Percentiles rank a stretch among this genome's conserved stretches.
These are phyloP conservation scores for Penicillium griseofulvum DNA, from an alignment of 2,329 filamentous ascomycete genomes.

Conservation along the genomic window DNA sequence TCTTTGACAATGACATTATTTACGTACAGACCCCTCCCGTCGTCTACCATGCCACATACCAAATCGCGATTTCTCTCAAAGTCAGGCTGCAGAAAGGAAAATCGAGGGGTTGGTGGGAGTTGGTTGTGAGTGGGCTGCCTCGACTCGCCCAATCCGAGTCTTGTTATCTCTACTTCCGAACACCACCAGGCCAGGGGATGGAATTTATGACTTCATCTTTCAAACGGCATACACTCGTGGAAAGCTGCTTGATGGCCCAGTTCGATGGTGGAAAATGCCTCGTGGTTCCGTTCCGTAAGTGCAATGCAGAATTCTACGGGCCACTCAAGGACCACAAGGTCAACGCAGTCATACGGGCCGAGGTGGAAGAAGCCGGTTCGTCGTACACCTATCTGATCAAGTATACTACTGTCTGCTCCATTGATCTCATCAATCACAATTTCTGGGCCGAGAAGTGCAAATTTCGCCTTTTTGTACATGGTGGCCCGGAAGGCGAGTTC, in stretches of 20 bases:
- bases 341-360: constrained; percentile 6
- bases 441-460: constrained; percentile 34
- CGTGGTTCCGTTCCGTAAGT: constrained; percentile 29
- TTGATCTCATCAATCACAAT: constrained; percentile 27
- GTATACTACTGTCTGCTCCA: constrained; percentile 31
- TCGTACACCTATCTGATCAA: constrained; percentile 7
- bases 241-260: constrained; percentile 32
- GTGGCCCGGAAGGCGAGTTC: constrained; percentile 30
- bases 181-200: constrained; percentile 26
- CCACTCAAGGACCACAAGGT: constrained; percentile 31
- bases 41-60: constrained; percentile 18
- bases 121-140: constrained; percentile 31
- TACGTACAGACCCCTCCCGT: constrained; percentile 16
- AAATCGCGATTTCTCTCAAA: constrained; percentile 17
- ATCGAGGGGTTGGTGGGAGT: constrained; percentile 27
- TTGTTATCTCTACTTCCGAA: constrained; percentile 31
- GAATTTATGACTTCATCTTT: constrained; percentile 31
- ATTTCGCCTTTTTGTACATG: constrained; percentile 29
- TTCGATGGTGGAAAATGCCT: constrained; percentile 24
- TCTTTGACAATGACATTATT: constrained; percentile 18
- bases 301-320: constrained; percentile 27
- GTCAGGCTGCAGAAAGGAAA: constrained; percentile 17
- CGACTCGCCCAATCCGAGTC: constrained; percentile 21
- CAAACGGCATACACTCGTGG: constrained; percentile 24
- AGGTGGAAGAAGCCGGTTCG: constrained; percentile 1